Evolutionary conservation across 78 protist genomes (phyloP).

Genomic region (Dictyostelium firmibasis): DNA sequence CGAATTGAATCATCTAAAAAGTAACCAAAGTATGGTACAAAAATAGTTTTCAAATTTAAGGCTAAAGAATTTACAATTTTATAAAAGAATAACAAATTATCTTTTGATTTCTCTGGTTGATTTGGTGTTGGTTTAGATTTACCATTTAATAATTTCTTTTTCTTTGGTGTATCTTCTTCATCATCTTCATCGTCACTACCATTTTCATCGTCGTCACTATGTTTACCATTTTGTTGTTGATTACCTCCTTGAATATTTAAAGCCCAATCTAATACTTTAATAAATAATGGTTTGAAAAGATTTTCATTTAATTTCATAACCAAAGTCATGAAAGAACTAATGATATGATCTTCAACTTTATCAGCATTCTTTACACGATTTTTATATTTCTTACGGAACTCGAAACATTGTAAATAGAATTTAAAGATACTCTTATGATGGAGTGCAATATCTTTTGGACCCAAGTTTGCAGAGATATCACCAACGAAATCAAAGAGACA

Average conservation of each 20-base stretch:
- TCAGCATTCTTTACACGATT: slow-evolving; percentile 29
- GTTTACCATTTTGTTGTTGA: neutral
- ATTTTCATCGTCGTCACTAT: neutral
- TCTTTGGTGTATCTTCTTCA: neutral
- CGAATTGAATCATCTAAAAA: slow-evolving; percentile 50
- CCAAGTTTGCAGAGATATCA: slow-evolving; percentile 26
- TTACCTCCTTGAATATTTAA: neutral
- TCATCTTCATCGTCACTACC: neutral
- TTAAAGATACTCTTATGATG: slow-evolving; percentile 58
- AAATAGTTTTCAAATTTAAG: slow-evolving; percentile 35
- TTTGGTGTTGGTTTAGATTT: neutral
- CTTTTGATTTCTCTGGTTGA: neutral
- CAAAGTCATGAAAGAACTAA: slow-evolving; percentile 28
- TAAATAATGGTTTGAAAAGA: slow-evolving; percentile 63
- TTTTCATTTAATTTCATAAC: slow-evolving; percentile 72
- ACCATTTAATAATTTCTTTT: neutral
- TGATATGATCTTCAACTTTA: slow-evolving; percentile 48
- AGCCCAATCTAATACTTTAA: slow-evolving; percentile 73
- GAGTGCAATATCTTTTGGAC: slow-evolving; percentile 67
- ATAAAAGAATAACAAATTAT: slow-evolving; percentile 56
- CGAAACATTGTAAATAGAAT: slow-evolving; percentile 68
- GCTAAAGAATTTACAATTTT: slow-evolving; percentile 35
- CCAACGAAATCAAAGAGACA: slow-evolving; percentile 71
- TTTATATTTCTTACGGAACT: slow-evolving; percentile 30
- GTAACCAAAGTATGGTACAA: slow-evolving; percentile 56